These are phyloP conservation scores for Cyclotella kingstonii DNA, from an alignment of 108 stramenopile genomes.

Conservation along the genomic window DNA sequence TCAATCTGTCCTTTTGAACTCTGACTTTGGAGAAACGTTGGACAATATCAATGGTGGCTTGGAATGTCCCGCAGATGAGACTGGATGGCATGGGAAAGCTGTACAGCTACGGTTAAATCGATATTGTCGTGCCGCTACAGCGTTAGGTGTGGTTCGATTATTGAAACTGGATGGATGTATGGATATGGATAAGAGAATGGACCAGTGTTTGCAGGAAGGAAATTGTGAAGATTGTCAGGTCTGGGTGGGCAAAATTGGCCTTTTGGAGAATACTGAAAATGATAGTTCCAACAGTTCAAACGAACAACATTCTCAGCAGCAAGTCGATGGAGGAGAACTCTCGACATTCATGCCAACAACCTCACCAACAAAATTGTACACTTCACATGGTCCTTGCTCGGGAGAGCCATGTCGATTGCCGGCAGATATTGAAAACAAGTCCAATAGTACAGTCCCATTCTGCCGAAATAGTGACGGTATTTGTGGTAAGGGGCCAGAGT, in stretches of 20 bases:
- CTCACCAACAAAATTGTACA: constrained; percentile 5
- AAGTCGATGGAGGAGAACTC: not conserved
- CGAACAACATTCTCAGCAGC: not conserved
- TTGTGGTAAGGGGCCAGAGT: constrained; percentile 19
- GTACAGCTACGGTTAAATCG: constrained; percentile 41
- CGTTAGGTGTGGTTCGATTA: constrained; percentile 27
- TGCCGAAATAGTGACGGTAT: constrained; percentile 20
- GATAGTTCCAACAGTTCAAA: not conserved
- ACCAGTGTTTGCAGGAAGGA: constrained; percentile 29
- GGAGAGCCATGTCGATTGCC: constrained; percentile 27
- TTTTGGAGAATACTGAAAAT: not conserved
- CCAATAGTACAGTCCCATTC: constrained; percentile 15
- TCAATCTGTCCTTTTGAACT: constrained; percentile 34
- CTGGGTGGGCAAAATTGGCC: constrained; percentile 18
- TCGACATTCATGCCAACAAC: not conserved
- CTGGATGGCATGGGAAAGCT: constrained; percentile 43
- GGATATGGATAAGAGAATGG: constrained; percentile 34
- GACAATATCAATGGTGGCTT: constrained; percentile 46
- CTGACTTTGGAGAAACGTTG: constrained; percentile 40
- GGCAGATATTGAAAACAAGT: constrained; percentile 7
- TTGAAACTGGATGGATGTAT: constrained; percentile 29
- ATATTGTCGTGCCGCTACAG: constrained; percentile 37
- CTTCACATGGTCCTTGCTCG: constrained; percentile 14
- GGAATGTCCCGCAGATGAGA: constrained; percentile 42
- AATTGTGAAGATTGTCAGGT: constrained; percentile 31